Base-by-base conservation (phyloP, 1,284 basidiomycete genomes). In the Apiotrichum veenhuisii region DNA sequence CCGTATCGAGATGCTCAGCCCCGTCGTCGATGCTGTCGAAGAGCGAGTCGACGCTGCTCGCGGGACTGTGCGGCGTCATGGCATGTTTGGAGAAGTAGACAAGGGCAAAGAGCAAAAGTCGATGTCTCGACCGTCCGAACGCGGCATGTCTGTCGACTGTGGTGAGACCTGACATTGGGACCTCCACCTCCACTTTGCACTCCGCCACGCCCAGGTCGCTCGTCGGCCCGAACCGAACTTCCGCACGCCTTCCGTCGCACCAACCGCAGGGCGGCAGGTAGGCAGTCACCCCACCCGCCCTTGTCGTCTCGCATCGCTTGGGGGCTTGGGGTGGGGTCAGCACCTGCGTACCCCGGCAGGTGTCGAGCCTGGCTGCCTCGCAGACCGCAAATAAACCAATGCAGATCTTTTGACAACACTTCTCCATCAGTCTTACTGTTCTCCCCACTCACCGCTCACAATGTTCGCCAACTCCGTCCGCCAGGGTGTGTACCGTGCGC, bases 381-480 rank as follows among this genome's bases (percentile, higher is more conserved):
- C 30, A 30, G 7, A 30, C 30, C 30, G n/a, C n/a, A n/a, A n/a
- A n/a, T n/a, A n/a, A 37, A 15, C 40, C 40, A 41, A 41, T 41
- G 22, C 20, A n/a, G 5, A 20, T n/a, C 40, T 3, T 11, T 20
- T n/a, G 18, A 20, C n/a, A n/a, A n/a, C n/a, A n/a, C n/a, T n/a
- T n/a, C 5, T 43, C 42, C 20, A n/a, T 20, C 47, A 27, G 27
- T 41, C 20, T 12, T 49, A 40, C 23, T 30, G n/a, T 23, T 45
- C 15, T 46, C 27, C 36, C 42, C 14, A 22, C 55, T 52, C 38
- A 42, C 55, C 55, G 43, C 52, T 55, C 44, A 48, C 66, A 43
- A 73, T 73, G 71, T 70, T 73, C 62, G 57, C 67, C 64, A 69
- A 65, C 68, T 64, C 71, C 50, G 57, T 73, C 63, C 66, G 71